Base-by-base conservation (phyloP, 73 alveolate genomes). In the Paramecium biaurelia region DNA sequence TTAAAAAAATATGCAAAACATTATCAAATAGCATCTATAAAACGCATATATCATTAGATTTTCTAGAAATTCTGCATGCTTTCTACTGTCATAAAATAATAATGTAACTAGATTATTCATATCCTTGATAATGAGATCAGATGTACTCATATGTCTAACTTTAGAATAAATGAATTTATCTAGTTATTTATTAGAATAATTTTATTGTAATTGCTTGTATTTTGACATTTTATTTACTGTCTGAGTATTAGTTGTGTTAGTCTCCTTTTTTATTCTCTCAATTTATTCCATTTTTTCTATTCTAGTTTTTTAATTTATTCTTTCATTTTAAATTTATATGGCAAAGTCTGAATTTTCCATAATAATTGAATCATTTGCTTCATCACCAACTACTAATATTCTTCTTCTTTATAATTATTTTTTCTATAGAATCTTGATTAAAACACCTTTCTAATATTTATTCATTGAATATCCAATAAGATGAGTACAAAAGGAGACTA, bases 61-160 rank as follows among this genome's bases (percentile, higher is more conserved):
- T 14, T 79, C 90, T 7, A 79, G 32, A 20, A 79, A 79, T 79
- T 79, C 90, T 42, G 90, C 90, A 43, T 79, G 74, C 21, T 30
- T 26, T 79, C 74, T 79, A 12, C 76, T 24, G 24, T 79, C 90
- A 79, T 79, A 79, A 79, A 79, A 79, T 47, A 79, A 41, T 79
- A 79, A 45, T 2, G 70, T 20, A 1, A 47, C 8, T 11, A 79
- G 42, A 23, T 79, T 42, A 24, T 79, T 45, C 28, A 41, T 42
- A 79, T 79, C 74, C 30, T 79, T 79, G 20, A 79, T 42, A 10
- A 79, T 30, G n/a, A 79, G 23, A 79, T 79, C 90, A 20, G 76
- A 34, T 18, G 41, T 23, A 30, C 84, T 63, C 84, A 63, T 26
- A 63, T 63, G 21, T 30, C 84, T 26, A 2, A 63, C 24, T 24